Conservation (phyloP, 306 rosid species). For the Oemleria cerasiformis region DNA sequence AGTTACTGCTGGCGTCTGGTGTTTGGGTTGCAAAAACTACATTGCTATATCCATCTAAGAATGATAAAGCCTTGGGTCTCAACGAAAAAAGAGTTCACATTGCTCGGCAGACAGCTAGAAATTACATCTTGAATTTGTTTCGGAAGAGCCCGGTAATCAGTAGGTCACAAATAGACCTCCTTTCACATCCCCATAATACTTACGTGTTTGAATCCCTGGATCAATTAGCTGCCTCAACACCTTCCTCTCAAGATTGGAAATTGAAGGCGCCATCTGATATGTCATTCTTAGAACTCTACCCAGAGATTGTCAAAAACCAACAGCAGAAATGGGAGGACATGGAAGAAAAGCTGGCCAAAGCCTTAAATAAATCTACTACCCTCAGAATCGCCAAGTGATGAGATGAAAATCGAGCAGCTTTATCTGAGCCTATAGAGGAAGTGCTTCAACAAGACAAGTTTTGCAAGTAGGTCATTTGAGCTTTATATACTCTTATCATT, state of each 20-base stretch:
- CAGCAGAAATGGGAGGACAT: constrained; percentile 34
- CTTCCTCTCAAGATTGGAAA: constrained; percentile 41
- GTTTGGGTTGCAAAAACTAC: constrained; percentile 72
- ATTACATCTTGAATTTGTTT: constrained; percentile 45
- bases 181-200: constrained; percentile 20
- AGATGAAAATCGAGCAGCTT: constrained; percentile 69
- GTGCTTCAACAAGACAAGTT: constrained; percentile 73
- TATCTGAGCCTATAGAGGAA: constrained; percentile 39
- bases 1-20: constrained; percentile 49
- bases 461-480: constrained; percentile 60
- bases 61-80: constrained; percentile 4
- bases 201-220: constrained; percentile 38
- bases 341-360: constrained; percentile 24
- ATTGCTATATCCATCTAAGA: constrained; percentile 31
- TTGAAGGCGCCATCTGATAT: constrained; percentile 40
- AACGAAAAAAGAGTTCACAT: constrained; percentile 18
- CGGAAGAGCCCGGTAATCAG: constrained; percentile 47
- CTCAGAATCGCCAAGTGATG: constrained; percentile 41
- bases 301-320: constrained; percentile 53
- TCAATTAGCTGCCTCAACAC: constrained; percentile 50
- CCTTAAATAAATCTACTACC: constrained; percentile 25
- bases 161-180: constrained; percentile 38
- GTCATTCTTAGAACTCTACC: constrained; percentile 55
- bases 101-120: constrained; percentile 43
- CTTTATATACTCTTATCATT: no score